Evolutionary conservation across 2,329 filamentous ascomycete species (phyloP).

Genomic region (Paraphoma sp.): DNA sequence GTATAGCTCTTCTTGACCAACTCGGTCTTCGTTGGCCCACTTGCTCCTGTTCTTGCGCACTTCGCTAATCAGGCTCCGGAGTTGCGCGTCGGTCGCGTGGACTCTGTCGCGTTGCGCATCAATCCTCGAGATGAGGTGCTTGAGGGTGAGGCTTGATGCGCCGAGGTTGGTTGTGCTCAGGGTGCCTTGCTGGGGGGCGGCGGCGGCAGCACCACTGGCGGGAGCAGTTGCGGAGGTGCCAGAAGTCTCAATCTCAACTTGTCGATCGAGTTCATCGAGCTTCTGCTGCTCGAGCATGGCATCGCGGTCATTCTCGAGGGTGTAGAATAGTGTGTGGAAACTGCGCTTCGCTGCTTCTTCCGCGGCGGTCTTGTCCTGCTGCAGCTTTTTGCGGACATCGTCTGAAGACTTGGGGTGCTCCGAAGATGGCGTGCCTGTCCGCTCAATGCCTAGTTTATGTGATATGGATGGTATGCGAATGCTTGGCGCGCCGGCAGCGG

Average conservation of each 20-base stretch:
- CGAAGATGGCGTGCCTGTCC: constrained; percentile 61
- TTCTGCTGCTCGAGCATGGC: constrained; percentile 98
- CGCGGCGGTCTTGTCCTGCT: constrained; percentile 88
- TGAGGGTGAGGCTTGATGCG: constrained; percentile 92
- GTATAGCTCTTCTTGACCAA: constrained; percentile 97
- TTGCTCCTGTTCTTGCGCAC: constrained; percentile 98
- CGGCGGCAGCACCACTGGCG: constrained; percentile 57
- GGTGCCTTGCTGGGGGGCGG: constrained; percentile 77
- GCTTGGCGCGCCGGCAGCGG: constrained; percentile 68
- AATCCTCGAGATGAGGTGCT: constrained; percentile 95
- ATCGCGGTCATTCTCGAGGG: constrained; percentile 90
- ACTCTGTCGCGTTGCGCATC: constrained; percentile 92
- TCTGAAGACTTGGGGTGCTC: constrained; percentile 74
- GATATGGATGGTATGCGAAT: constrained; percentile 70
- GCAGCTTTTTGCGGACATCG: constrained; percentile 89
- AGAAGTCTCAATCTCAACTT: constrained; percentile 94
- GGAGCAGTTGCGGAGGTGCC: constrained; percentile 56
- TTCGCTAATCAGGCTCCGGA: constrained; percentile 93
- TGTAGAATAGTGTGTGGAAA: constrained; percentile 94
- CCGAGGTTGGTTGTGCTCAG: constrained; percentile 93
- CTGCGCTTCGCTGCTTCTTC: constrained; percentile 88
- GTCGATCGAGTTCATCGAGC: constrained; percentile 93
- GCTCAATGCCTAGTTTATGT: constrained; percentile 67
- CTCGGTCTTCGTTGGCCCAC: constrained; percentile 97
- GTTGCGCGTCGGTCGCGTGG: constrained; percentile 87